Evolutionary conservation across 2,329 filamentous ascomycete genomes (phyloP).

Genomic region (Alternaria longipes): DNA sequence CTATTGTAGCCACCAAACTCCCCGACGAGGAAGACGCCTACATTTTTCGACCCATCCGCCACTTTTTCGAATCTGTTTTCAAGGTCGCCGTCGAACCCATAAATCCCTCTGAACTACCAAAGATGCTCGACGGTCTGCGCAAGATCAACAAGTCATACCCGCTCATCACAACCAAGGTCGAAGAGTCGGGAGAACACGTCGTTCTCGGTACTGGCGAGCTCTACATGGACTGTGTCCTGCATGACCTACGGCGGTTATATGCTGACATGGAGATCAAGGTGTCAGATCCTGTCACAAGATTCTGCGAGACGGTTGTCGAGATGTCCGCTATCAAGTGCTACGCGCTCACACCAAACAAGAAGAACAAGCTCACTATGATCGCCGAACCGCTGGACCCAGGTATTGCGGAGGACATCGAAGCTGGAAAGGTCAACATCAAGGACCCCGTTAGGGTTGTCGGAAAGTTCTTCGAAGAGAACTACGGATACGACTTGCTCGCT

Average conservation of each 20-base stretch:
- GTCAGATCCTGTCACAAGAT: conserved; percentile 94
- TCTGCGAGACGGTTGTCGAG: conserved; percentile 97
- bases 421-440: conserved; percentile 86
- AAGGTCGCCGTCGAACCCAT: conserved; percentile 98
- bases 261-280: conserved; percentile 99
- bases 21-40: conserved; percentile 91
- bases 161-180: conserved; percentile 93
- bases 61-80: conserved; percentile 97
- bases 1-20: conserved; percentile 80
- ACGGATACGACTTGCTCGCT: conserved; percentile 95
- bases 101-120: conserved; percentile 95
- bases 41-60: conserved; percentile 90
- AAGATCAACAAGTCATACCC: conserved; percentile 99
- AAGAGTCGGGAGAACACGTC: conserved; percentile 96
- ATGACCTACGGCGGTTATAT: conserved; percentile 91
- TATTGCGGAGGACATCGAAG: conserved; percentile 94
- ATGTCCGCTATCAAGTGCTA: conserved; percentile 98
- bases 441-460: conserved; percentile 93
- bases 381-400: conserved; percentile 95
- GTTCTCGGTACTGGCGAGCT: conserved; percentile 94
- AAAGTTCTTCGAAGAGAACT: conserved; percentile 96
- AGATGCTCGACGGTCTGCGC: conserved; percentile 96
- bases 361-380: conserved; percentile 99
- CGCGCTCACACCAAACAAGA: conserved; percentile 97
- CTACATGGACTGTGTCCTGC: conserved; percentile 99